Base-by-base conservation (phyloP, 1,284 basidiomycete species). In the Malassezia yamatoensis region DNA sequence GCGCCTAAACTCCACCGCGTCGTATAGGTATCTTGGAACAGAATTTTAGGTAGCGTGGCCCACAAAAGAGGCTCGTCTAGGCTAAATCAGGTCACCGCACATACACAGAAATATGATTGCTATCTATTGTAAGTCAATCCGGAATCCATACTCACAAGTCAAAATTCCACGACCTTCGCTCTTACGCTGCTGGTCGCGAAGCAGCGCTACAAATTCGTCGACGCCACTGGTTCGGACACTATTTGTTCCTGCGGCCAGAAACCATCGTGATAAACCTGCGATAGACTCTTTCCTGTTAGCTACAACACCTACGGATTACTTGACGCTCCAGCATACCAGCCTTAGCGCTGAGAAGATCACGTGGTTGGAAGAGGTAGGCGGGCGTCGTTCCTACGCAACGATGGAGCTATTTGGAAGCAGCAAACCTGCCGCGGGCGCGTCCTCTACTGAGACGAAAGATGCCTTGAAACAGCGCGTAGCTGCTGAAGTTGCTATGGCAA, bases 1-100 rank as follows among this genome's bases (percentile, higher is more conserved):
- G 93, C 91, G 52, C 87, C 88, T 13, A 90, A 79, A 3, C 87
- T 84, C 88, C 89, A 93, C 51, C 90, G 80, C 29, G 81, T 86
- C 33, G 80, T 84, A 24, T 78, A 49, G 1, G 57, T 39, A 18
- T 55, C 47, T 29, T 38, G 57, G 29, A 60, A 66, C 3, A 61
- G 51, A 1, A 43, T 41, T n/a, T 51, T 37, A 0, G 67, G 72
- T 20, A 72, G 43, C 0, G 51, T 44, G 44, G 64, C 68, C 65
- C 65, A 74, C 16, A 72, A 54, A 5, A 64, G 64, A 7, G 67
- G 70, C 33, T 72, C 70, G 49, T 72, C 70, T 37, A 69, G 56
- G 2, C 59, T 61, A 46, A 8, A 51, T 29, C 29, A 18, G 16
- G 13, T 15, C 6, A 5, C 5, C 10, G 9, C 13, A 61, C 59